These are phyloP conservation scores for Kluyveromyces dobzhanskii DNA, from an alignment of 805 yeast species.

Conservation along the genomic window DNA sequence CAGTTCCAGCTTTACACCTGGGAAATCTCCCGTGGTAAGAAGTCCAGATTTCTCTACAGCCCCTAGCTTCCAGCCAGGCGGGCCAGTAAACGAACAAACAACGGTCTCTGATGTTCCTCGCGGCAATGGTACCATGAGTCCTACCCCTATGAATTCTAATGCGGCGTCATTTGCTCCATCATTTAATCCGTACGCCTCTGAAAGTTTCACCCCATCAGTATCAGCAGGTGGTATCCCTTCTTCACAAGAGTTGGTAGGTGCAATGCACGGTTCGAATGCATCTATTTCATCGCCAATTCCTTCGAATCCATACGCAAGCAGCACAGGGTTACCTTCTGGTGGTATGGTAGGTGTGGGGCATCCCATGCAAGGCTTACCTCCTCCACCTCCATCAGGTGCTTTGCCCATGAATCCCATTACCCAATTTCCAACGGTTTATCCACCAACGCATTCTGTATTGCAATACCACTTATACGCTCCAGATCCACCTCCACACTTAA, in stretches of 20 bases:
- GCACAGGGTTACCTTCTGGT: not conserved
- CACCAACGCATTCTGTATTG: constrained; percentile 36
- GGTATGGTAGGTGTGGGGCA: not conserved
- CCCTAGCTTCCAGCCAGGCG: not conserved
- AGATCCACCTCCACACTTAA: constrained; percentile 67
- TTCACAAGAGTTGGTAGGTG: not conserved
- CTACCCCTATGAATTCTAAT: constrained; percentile 2
- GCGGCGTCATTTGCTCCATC: constrained; percentile 13
- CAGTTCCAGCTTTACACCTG: constrained; percentile 48
- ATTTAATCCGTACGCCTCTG: constrained; percentile 26
- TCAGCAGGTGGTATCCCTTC: constrained; percentile 18
- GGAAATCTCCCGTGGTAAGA: not conserved
- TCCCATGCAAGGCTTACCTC: constrained; percentile 4
- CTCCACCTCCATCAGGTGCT: constrained; percentile 7
- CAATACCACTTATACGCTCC: constrained; percentile 90
- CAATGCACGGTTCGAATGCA: constrained; percentile 1
- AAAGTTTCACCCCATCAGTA: constrained; percentile 22
- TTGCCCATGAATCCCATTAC: constrained; percentile 4
- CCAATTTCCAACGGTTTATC: constrained; percentile 29
- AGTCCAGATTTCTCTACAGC: constrained; percentile 1
- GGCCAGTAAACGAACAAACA: not conserved
- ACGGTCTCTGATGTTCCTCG: not conserved
- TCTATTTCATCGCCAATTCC: not conserved
- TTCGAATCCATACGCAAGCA: not conserved
- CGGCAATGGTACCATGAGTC: constrained; percentile 1